Conservation (phyloP, 768 basidiomycete genomes). For the Cubamyces sp. region DNA sequence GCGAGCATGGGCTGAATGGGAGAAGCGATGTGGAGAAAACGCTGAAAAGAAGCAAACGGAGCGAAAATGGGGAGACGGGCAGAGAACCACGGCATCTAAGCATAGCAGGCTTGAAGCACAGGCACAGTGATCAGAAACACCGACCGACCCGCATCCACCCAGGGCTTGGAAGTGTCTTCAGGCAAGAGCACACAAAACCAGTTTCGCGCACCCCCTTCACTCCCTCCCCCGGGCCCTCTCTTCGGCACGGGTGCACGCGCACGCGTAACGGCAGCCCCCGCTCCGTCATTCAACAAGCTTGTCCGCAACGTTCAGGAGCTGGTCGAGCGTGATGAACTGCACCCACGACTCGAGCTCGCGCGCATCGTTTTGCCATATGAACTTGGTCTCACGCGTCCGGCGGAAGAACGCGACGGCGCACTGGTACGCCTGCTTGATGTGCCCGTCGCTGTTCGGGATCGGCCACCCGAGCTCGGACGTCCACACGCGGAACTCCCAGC, state of each 20-base stretch:
- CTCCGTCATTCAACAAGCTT: slow-evolving; percentile 62
- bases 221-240: slow-evolving; percentile 1
- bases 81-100: neutral
- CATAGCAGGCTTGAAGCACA: slow-evolving; percentile 2
- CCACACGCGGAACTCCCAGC: slow-evolving; percentile 90
- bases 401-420: slow-evolving; percentile 81
- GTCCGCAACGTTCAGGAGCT: slow-evolving; percentile 78
- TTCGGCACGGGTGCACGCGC: neutral
- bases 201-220: neutral
- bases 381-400: slow-evolving; percentile 63
- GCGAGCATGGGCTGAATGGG: neutral
- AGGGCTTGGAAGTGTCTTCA: neutral
- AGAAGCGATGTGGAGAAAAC: neutral
- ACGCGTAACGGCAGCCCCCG: neutral
- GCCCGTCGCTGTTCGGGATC: slow-evolving; percentile 57
- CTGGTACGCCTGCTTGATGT: slow-evolving; percentile 72
- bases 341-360: slow-evolving; percentile 80
- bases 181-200: neutral
- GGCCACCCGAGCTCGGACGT: slow-evolving; percentile 61
- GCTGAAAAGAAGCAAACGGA: neutral
- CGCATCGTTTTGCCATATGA: slow-evolving; percentile 70
- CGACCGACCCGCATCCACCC: neutral
- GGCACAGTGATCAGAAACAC: neutral
- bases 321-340: slow-evolving; percentile 82
- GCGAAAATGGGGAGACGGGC: neutral